phyloP scores from a whole-genome alignment of 1,139 yeast species.

The Geotrichum histeridarum region DNA sequence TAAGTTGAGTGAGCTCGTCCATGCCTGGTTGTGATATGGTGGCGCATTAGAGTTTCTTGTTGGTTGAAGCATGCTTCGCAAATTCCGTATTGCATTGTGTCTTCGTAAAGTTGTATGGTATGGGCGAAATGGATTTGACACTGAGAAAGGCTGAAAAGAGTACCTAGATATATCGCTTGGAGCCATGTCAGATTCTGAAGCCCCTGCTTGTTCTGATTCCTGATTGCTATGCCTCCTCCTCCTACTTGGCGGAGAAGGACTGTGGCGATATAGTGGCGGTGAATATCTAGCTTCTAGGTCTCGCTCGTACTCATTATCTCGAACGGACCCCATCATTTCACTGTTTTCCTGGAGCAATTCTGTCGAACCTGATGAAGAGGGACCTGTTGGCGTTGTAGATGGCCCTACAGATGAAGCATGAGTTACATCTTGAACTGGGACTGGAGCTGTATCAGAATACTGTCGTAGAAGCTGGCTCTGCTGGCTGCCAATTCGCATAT shows the following conservation, averaged over 20 bases:
- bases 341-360: background rate
- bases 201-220: background rate
- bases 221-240: background rate
- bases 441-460: too few species aligned
- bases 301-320: conserved; percentile 7
- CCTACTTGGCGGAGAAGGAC: background rate
- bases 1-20: conserved; percentile 7
- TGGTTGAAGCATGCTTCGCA: conserved; percentile 15
- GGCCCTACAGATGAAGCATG: background rate
- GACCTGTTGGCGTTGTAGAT: background rate
- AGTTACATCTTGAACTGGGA: too few species aligned
- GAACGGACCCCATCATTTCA: background rate
- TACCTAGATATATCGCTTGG: background rate
- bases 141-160: background rate
- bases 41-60: background rate
- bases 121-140: background rate
- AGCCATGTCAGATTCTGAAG: background rate
- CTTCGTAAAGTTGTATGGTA: conserved; percentile 4
- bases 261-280: background rate
- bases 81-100: conserved; percentile 14
- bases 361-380: background rate
- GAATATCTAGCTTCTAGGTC: conserved; percentile 6
- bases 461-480: background rate
- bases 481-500: background rate
- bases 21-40: conserved; percentile 7